These are phyloP conservation scores for Rhexocercosporidium sp. DNA, from an alignment of 2,329 filamentous ascomycete genomes.

Conservation along the genomic window DNA sequence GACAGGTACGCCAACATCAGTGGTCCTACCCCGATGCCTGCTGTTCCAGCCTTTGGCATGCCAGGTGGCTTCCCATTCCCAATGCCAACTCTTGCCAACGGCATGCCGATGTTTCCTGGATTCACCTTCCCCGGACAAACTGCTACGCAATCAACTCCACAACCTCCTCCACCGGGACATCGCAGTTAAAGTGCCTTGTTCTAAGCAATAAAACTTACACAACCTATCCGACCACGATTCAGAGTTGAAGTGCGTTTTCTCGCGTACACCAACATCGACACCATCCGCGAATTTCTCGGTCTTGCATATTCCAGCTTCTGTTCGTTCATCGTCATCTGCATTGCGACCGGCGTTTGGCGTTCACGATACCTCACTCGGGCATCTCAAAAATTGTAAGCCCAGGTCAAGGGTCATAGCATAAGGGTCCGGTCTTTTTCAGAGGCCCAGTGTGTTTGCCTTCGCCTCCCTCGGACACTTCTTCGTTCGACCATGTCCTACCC, in stretches of 20 bases:
- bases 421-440: not conserved
- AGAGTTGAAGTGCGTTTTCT: not conserved
- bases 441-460: not conserved
- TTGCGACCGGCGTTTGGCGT: constrained; percentile 18
- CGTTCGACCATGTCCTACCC: not conserved
- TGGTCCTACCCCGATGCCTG: constrained; percentile 31
- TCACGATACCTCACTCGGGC: constrained; percentile 4
- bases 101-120: constrained; percentile 56
- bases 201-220: not conserved
- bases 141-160: constrained; percentile 35
- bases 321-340: constrained; percentile 8
- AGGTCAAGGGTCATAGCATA: not conserved
- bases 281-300: not conserved
- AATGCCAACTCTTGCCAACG: constrained; percentile 51
- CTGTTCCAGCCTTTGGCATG: constrained; percentile 36
- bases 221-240: not conserved
- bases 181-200: constrained; percentile 20
- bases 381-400: not conserved
- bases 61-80: constrained; percentile 44
- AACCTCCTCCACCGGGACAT: constrained; percentile 37
- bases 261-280: too few species aligned
- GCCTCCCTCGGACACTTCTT: not conserved
- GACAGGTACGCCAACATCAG: constrained; percentile 27
- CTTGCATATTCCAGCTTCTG: not conserved
- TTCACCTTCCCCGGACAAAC: constrained; percentile 44